Percentiles rank a stretch among this genome's conserved stretches.
Evolutionary conservation across 2,329 filamentous ascomycete species (phyloP).

Genomic region (Fusarium avenaceum): DNA sequence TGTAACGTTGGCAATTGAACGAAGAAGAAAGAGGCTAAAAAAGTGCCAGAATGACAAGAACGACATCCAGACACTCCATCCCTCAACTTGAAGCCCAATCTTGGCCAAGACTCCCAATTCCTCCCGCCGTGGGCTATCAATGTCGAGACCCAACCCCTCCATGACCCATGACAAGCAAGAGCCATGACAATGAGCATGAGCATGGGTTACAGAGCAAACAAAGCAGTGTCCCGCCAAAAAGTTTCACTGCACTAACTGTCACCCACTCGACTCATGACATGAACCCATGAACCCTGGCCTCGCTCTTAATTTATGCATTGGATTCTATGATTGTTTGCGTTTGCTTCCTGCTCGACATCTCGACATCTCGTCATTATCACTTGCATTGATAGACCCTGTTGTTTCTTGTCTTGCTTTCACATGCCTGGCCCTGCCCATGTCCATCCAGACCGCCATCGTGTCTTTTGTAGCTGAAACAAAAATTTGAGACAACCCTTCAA

Average conservation of each 20-base stretch:
- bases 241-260: slow-evolving; percentile 22
- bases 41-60: slow-evolving; percentile 6
- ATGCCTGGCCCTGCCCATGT: slow-evolving; percentile 17
- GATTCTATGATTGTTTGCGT: slow-evolving; percentile 25
- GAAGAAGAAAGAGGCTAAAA: slow-evolving; percentile 8
- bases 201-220: slow-evolving; percentile 1
- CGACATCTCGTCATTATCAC: slow-evolving; percentile 42
- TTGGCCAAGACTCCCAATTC: slow-evolving; percentile 10
- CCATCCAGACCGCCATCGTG: neutral
- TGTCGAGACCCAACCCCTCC: slow-evolving; percentile 24
- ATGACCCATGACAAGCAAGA: slow-evolving; percentile 1
- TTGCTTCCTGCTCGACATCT: slow-evolving; percentile 16
- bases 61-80: slow-evolving; percentile 2
- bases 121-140: neutral
- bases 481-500: slow-evolving; percentile 6
- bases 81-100: slow-evolving; percentile 18
- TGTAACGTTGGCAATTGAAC: slow-evolving; percentile 12
- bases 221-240: slow-evolving; percentile 22
- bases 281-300: slow-evolving; percentile 21
- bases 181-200: neutral
- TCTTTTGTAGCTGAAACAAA: slow-evolving; percentile 11
- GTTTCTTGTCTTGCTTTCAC: slow-evolving; percentile 22
- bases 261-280: slow-evolving; percentile 31
- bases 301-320: slow-evolving; percentile 26
- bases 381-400: slow-evolving; percentile 28